These are phyloP conservation scores for Zasmidium cellare DNA, from an alignment of 2,329 filamentous ascomycete species.

Conservation along the genomic window DNA sequence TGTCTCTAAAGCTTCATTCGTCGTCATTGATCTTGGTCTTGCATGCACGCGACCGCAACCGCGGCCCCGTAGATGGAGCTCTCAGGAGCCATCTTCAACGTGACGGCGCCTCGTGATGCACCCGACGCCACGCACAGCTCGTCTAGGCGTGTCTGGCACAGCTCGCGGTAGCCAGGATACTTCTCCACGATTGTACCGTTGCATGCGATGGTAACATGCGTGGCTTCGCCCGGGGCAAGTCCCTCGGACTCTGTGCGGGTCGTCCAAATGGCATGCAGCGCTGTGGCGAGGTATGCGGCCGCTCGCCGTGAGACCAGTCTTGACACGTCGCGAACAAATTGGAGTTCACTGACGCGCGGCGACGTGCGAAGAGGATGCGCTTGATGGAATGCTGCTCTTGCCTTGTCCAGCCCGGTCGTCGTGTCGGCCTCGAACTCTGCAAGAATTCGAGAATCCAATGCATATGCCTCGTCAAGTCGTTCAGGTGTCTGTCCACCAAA, in stretches of 20 bases:
- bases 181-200: slow-evolving; percentile 79
- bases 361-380: slow-evolving; percentile 48
- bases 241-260: slow-evolving; percentile 52
- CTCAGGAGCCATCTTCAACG: slow-evolving; percentile 69
- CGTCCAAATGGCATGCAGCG: slow-evolving; percentile 62
- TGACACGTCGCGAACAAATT: slow-evolving; percentile 56
- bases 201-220: slow-evolving; percentile 61
- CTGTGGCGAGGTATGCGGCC: slow-evolving; percentile 62
- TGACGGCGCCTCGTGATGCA: slow-evolving; percentile 49
- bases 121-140: slow-evolving; percentile 50
- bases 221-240: slow-evolving; percentile 32
- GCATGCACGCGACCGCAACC: slow-evolving; percentile 54
- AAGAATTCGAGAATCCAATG: slow-evolving; percentile 60
- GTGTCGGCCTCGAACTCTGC: slow-evolving; percentile 57
- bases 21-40: slow-evolving; percentile 7
- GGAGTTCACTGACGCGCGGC: slow-evolving; percentile 42
- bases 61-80: slow-evolving; percentile 75
- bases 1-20: no score
- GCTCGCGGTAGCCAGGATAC: slow-evolving; percentile 66
- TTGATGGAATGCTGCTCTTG: slow-evolving; percentile 50
- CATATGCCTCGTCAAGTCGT: slow-evolving; percentile 56
- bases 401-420: slow-evolving; percentile 39
- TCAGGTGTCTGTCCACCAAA: slow-evolving; percentile 59
- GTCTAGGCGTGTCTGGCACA: slow-evolving; percentile 65
- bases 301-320: slow-evolving; percentile 59